Percentiles rank a stretch among this genome's conserved stretches.
phyloP scores from a whole-genome alignment of 306 rosid genomes.

The Mucuna pruriens region DNA sequence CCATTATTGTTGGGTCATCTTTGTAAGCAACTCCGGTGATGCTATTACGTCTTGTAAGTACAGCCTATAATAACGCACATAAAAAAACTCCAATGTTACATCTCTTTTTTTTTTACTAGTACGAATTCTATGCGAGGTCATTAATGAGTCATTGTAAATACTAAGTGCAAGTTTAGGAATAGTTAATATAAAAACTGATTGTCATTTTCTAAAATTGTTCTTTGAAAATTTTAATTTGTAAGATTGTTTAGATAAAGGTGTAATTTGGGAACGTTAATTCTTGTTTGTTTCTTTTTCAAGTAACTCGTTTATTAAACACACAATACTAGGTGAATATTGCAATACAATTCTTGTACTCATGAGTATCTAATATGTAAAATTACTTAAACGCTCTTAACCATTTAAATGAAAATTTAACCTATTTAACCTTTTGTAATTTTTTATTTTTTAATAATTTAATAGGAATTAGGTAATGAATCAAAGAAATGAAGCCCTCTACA shows the following conservation, averaged over 20 bases:
- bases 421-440: no score
- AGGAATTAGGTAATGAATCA: not conserved
- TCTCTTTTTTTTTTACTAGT: not conserved
- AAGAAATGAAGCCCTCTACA: not conserved
- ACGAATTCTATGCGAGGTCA: not conserved
- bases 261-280: not conserved
- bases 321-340: not conserved
- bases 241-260: no score
- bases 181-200: no score
- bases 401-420: no score
- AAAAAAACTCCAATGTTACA: not conserved
- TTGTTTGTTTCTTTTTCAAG: not conserved
- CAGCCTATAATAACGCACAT: constrained; percentile 43
- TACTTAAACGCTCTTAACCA: not conserved
- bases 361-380: not conserved
- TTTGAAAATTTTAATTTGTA: no score
- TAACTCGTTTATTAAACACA: not conserved
- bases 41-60: constrained; percentile 77
- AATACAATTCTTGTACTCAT: not conserved
- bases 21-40: constrained; percentile 78
- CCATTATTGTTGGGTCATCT: constrained; percentile 91
- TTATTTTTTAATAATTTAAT: no score
- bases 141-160: not conserved
- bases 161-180: no score
- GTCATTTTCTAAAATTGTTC: no score